Conservation (phyloP, 2,329 filamentous ascomycete genomes). For the Stagonosporopsis cucurbitacearum region DNA sequence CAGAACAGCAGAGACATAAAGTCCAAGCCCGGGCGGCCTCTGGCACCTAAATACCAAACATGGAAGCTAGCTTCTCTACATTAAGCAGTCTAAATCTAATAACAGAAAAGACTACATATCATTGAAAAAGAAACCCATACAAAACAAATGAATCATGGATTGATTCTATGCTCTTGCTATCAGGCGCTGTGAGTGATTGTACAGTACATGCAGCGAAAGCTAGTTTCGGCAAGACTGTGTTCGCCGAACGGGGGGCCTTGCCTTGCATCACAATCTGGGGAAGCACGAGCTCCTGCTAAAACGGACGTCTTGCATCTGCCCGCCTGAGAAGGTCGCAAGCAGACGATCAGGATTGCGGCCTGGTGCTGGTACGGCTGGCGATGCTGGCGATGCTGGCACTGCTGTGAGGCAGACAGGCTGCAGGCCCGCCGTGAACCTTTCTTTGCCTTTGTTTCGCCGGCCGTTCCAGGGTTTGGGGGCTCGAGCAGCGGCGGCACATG, state of each 20-base stretch:
- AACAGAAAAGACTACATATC: constrained; percentile 9
- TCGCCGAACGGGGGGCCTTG: constrained; percentile 1
- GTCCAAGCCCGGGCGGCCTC: constrained; percentile 8
- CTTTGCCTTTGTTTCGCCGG: constrained; percentile 17
- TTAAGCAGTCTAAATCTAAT: constrained; percentile 21
- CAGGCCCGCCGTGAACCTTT: background rate
- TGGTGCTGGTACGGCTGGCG: background rate
- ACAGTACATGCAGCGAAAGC: background rate
- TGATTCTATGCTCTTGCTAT: too few relatives aligned
- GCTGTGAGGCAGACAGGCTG: background rate
- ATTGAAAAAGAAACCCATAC: background rate
- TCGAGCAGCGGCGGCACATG: background rate
- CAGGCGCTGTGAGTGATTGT: background rate
- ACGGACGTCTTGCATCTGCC: constrained; percentile 4
- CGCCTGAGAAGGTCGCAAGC: background rate
- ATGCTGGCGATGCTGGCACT: too few relatives aligned
- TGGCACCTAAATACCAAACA: constrained; percentile 9
- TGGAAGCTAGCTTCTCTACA: constrained; percentile 13
- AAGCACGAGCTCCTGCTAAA: constrained; percentile 9
- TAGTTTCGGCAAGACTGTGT: background rate
- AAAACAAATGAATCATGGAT: background rate
- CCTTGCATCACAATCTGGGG: constrained; percentile 2
- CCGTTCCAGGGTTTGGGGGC: background rate
- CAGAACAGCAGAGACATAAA: constrained; percentile 11
- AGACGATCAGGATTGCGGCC: background rate